Percentiles rank a stretch among this genome's conserved stretches.
These are phyloP conservation scores for Phytopythium oedochilum DNA, from an alignment of 352 stramenopile genomes.

Conservation along the genomic window DNA sequence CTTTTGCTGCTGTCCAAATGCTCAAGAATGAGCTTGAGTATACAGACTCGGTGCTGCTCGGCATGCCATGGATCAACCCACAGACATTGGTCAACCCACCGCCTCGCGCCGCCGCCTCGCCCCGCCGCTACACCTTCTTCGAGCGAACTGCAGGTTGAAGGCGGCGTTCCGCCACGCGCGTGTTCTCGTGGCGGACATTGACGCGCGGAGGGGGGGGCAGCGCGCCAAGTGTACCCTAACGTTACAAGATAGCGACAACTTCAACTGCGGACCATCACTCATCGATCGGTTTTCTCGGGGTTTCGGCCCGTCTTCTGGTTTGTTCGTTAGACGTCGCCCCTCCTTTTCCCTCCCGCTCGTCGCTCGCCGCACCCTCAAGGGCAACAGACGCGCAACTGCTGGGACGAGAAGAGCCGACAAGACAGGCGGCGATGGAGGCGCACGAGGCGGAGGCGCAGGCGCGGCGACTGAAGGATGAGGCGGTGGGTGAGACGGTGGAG, in stretches of 20 bases:
- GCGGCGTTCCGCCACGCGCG: background rate
- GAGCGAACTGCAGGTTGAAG: too few species aligned
- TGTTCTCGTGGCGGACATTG: background rate
- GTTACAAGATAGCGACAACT: constrained; percentile 9
- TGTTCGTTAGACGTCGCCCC: background rate
- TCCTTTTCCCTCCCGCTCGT: background rate
- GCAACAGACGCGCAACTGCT: background rate
- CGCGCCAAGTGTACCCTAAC: too few species aligned
- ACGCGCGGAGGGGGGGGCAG: too few species aligned
- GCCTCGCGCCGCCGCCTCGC: too few species aligned
- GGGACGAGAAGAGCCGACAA: background rate
- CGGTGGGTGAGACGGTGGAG: too few species aligned
- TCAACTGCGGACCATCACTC: constrained; percentile 31
- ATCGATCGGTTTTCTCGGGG: constrained; percentile 9
- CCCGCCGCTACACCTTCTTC: background rate
- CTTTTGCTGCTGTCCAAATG: too few species aligned
- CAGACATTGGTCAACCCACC: too few species aligned
- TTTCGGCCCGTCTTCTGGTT: constrained; percentile 1
- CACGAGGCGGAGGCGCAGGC: constrained; percentile 1
- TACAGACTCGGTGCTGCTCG: too few species aligned
- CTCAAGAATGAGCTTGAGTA: too few species aligned
- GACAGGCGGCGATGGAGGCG: background rate
- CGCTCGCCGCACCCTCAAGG: background rate
- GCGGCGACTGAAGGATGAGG: background rate
- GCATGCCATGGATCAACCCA: too few species aligned